Evolutionary conservation across 2,329 filamentous ascomycete species (phyloP).

Genomic region (Ceratocystis harringtonii): DNA sequence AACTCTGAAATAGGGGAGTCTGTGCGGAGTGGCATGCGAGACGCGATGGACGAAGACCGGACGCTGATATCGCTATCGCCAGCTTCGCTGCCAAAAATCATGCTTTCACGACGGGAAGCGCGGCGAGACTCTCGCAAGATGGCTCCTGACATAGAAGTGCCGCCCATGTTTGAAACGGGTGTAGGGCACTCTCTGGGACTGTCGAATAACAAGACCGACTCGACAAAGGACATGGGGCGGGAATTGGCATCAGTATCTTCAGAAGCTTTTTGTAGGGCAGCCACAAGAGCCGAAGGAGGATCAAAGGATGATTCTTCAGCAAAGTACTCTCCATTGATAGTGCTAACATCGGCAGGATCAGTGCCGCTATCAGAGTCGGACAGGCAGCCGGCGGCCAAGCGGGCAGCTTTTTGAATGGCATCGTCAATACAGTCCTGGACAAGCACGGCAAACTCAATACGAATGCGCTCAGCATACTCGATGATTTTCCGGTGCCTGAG

Average conservation of each 20-base stretch:
- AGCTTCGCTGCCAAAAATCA: conserved; percentile 69
- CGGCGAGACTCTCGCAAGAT: conserved; percentile 48
- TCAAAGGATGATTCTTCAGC: conserved; percentile 39
- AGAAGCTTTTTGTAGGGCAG: conserved; percentile 35
- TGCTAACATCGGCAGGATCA: conserved; percentile 17
- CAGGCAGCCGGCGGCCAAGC: conserved; percentile 69
- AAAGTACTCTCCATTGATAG: conserved; percentile 38
- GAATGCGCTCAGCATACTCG: conserved; percentile 90
- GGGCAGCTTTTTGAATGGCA: conserved; percentile 75
- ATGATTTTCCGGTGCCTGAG: conserved; percentile 83
- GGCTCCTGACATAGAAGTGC: conserved; percentile 18
- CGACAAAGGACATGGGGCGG: conserved; percentile 41
- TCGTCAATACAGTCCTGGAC: conserved; percentile 94
- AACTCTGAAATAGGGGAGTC: conserved; percentile 87
- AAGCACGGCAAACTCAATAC: conserved; percentile 79
- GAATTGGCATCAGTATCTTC: conserved; percentile 32
- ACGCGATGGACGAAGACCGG: conserved; percentile 61
- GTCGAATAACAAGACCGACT: conserved; percentile 62
- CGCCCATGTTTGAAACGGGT: conserved; percentile 63
- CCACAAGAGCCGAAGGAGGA: conserved; percentile 39
- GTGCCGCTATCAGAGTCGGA: conserved; percentile 55
- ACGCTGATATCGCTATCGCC: conserved; percentile 81
- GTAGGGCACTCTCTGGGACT: conserved; percentile 87
- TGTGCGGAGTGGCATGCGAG: conserved; percentile 52
- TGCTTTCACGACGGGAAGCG: conserved; percentile 31